phyloP scores from a whole-genome alignment of 345 rosid genomes.

The Brassica rapa region DNA sequence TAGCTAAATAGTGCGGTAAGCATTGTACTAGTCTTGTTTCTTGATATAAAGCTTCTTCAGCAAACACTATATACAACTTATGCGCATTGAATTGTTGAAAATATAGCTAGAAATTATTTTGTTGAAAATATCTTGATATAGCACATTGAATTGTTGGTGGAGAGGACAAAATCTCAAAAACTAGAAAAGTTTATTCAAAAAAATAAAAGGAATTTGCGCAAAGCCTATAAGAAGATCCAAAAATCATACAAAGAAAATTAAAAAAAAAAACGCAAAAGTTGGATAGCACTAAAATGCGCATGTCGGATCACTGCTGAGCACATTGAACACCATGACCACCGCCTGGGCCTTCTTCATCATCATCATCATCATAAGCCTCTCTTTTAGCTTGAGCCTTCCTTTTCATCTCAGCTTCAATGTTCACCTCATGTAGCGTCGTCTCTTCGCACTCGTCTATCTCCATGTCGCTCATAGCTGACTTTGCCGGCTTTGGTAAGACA shows the following conservation, averaged over 20 bases:
- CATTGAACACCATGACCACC: slow-evolving; percentile 72
- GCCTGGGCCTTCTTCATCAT: slow-evolving; percentile 46
- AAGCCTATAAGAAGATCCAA: slow-evolving; percentile 15
- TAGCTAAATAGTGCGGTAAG: not conserved
- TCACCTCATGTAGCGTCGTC: slow-evolving; percentile 78
- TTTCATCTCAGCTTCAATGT: slow-evolving; percentile 83
- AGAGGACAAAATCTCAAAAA: not conserved
- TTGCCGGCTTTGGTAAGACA: slow-evolving; percentile 51
- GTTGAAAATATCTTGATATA: not conserved
- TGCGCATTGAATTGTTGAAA: not conserved
- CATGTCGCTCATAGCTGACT: slow-evolving; percentile 64
- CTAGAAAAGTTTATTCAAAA: slow-evolving; percentile 9
- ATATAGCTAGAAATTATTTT: not conserved
- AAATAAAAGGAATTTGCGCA: not conserved
- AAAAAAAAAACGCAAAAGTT: slow-evolving; percentile 10
- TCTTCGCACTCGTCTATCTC: slow-evolving; percentile 92
- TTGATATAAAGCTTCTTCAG: not conserved
- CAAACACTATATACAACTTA: not conserved
- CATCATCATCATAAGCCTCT: slow-evolving; percentile 67
- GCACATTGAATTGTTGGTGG: not conserved
- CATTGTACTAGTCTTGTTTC: slow-evolving; percentile 15
- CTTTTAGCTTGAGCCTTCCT: slow-evolving; percentile 60
- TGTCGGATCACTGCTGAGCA: slow-evolving; percentile 61
- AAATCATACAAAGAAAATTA: slow-evolving; percentile 15
- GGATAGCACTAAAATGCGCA: slow-evolving; percentile 22